Conservation (phyloP, 2,329 filamentous ascomycete genomes). For the Mycosphaerella sp. region DNA sequence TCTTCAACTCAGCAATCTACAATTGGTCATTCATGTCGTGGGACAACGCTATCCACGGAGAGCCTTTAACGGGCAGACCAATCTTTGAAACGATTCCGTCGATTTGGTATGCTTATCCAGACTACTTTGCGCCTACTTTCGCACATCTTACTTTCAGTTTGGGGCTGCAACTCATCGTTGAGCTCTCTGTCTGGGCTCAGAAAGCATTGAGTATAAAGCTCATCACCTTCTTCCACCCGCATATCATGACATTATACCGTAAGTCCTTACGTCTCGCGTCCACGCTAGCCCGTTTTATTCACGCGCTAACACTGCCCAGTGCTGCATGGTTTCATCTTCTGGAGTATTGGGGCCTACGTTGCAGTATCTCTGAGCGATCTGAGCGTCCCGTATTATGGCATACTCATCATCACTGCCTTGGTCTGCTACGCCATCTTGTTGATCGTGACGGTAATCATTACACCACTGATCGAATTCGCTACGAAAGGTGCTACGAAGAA, state of each 20-base stretch:
- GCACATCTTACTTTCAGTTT: conserved; percentile 40
- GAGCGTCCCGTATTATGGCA: conserved; percentile 33
- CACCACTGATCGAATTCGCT: conserved; percentile 22
- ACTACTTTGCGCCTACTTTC: conserved; percentile 42
- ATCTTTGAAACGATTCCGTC: conserved; percentile 40
- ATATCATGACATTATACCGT: conserved; percentile 46
- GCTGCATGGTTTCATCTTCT: conserved; percentile 46
- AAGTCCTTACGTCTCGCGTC: conserved; percentile 12
- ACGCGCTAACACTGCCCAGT: conserved; percentile 23
- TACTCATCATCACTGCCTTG: conserved; percentile 34
- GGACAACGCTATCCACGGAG: conserved; percentile 43
- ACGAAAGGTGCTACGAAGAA: conserved; percentile 23
- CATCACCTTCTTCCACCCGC: conserved; percentile 42
- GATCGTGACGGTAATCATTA: conserved; percentile 17
- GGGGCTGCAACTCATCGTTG: conserved; percentile 34
- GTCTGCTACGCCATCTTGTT: conserved; percentile 31
- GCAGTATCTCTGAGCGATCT: conserved; percentile 33
- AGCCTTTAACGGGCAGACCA: conserved; percentile 39
- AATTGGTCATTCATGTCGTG: conserved; percentile 36
- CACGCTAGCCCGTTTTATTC: background rate
- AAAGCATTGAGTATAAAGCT: conserved; percentile 38
- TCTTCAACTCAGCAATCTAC: conserved; percentile 35
- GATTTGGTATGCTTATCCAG: conserved; percentile 42
- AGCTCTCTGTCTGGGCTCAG: conserved; percentile 37
- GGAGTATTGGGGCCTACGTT: conserved; percentile 37